phyloP scores from a whole-genome alignment of 2,329 filamentous ascomycete species.

The Emmonsiellopsis sp. region DNA sequence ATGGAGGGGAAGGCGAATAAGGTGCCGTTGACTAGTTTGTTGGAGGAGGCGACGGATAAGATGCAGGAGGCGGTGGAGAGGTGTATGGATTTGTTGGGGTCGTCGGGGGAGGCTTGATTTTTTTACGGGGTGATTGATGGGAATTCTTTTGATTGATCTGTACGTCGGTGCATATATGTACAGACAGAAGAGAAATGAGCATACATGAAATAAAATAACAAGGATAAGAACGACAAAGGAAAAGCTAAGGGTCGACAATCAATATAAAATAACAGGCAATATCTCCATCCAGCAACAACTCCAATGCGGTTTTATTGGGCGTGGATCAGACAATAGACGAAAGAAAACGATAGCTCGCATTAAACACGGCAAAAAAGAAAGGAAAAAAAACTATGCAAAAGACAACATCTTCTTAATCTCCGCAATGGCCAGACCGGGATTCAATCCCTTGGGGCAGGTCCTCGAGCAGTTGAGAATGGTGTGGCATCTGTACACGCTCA shows the following conservation, averaged over 20 bases:
- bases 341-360: conserved; percentile 9
- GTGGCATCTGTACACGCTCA: conserved; percentile 98
- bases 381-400: conserved; percentile 9
- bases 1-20: conserved; percentile 42
- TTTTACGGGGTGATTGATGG: neutral
- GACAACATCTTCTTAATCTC: conserved; percentile 99
- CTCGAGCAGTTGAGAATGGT: conserved; percentile 98
- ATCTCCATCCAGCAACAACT: neutral
- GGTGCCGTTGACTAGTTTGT: conserved; percentile 43
- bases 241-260: neutral
- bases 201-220: conserved; percentile 7
- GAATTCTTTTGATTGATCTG: neutral
- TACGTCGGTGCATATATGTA: neutral
- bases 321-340: neutral
- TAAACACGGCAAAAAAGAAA: conserved; percentile 4
- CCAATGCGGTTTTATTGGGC: too few species aligned
- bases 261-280: neutral
- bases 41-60: conserved; percentile 46
- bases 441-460: conserved; percentile 96
- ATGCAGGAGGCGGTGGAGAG: conserved; percentile 50
- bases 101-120: conserved; percentile 25
- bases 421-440: conserved; percentile 89
- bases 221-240: neutral
- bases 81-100: conserved; percentile 45
- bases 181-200: neutral